Evolutionary conservation across 257 asterid genomes (phyloP).

Genomic region (Dorcoceras hygrometricum): DNA sequence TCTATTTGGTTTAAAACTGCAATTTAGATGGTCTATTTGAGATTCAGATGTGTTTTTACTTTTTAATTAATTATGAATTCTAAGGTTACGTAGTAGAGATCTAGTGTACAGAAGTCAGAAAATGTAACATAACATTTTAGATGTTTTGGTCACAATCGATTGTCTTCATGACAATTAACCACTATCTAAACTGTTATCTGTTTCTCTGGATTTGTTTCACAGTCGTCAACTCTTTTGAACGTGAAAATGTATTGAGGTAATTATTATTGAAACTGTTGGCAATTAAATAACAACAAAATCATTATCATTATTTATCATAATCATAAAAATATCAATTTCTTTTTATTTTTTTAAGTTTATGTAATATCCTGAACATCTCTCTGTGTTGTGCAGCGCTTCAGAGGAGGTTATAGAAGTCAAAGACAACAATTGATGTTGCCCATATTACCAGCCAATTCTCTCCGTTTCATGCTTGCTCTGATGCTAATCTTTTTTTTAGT

Average conservation of each 20-base stretch:
- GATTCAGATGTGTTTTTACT: conserved; percentile 14
- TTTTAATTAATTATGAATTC: not conserved
- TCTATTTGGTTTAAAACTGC: not conserved
- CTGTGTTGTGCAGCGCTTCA: conserved; percentile 44
- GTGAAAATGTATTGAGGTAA: not conserved
- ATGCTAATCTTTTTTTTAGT: conserved; percentile 69
- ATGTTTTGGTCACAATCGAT: no score
- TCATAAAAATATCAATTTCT: no score
- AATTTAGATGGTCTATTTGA: not conserved
- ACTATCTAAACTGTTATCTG: no score
- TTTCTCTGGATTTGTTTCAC: no score
- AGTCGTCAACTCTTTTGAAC: not conserved
- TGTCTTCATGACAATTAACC: no score
- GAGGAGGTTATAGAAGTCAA: conserved; percentile 51
- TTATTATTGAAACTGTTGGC: no score
- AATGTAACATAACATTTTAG: no score
- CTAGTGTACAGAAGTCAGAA: no score
- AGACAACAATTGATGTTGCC: conserved; percentile 42
- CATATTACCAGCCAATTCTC: conserved; percentile 45
- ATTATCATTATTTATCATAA: no score
- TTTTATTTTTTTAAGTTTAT: conserved; percentile 7
- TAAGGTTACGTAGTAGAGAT: no score
- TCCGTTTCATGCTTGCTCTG: conserved; percentile 54
- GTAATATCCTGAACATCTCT: conserved; percentile 16
- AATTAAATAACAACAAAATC: no score